Evolutionary conservation across 805 yeast species (phyloP).

Genomic region (Candida peoriensis): DNA sequence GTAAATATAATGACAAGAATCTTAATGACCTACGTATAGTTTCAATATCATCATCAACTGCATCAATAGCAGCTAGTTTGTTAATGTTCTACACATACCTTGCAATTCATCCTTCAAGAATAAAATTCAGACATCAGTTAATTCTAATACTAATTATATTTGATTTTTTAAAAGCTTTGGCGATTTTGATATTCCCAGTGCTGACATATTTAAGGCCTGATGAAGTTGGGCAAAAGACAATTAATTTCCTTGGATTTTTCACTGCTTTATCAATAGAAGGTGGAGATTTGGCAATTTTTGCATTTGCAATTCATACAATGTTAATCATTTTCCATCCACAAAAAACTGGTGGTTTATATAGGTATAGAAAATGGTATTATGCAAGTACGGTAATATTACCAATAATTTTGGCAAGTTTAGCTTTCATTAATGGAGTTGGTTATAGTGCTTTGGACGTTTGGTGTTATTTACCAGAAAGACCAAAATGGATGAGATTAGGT

Average conservation of each 20-base stretch:
- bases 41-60: conserved; percentile 44
- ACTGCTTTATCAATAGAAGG: conserved; percentile 80
- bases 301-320: conserved; percentile 80
- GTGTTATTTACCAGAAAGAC: conserved; percentile 73
- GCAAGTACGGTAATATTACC: conserved; percentile 57
- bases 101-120: conserved; percentile 58
- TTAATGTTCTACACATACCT: conserved; percentile 53
- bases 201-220: conserved; percentile 52
- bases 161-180: conserved; percentile 70
- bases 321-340: conserved; percentile 64
- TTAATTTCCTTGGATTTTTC: conserved; percentile 54
- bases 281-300: conserved; percentile 76
- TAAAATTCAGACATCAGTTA: conserved; percentile 66
- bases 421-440: conserved; percentile 53
- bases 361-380: conserved; percentile 53
- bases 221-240: conserved; percentile 8
- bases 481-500: conserved; percentile 68
- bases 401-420: conserved; percentile 61
- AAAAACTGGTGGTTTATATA: conserved; percentile 65
- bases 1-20: neutral
- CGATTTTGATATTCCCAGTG: conserved; percentile 65
- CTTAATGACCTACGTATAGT: conserved; percentile 23
- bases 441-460: conserved; percentile 63
- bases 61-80: conserved; percentile 50
- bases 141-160: conserved; percentile 62